Percentiles rank a stretch among this genome's conserved stretches.
Evolutionary conservation across 148 eudicot genomes (phyloP).

Genomic region (Rhododendron vialii): DNA sequence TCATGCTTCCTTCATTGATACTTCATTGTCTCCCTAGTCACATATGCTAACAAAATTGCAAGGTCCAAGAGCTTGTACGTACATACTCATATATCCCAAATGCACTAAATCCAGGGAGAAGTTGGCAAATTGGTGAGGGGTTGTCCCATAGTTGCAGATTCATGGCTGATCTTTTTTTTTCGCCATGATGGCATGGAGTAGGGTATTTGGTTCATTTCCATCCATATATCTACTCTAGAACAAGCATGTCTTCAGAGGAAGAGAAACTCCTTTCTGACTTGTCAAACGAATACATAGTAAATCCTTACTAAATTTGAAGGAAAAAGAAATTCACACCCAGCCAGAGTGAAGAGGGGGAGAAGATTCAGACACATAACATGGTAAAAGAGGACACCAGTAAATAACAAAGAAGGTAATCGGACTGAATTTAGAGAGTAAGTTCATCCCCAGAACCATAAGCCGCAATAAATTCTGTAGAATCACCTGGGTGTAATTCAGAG

Average conservation of each 20-base stretch:
- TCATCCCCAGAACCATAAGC: background rate
- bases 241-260: background rate
- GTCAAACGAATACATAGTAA: background rate
- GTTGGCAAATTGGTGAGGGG: background rate
- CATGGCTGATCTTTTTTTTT: background rate
- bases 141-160: background rate
- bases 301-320: background rate
- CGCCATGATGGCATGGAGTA: background rate
- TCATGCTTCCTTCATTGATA: too few species aligned
- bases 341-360: background rate
- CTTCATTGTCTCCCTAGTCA: background rate
- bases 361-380: background rate
- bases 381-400: background rate
- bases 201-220: background rate
- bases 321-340: background rate
- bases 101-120: background rate
- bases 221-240: background rate
- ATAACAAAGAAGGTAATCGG: background rate
- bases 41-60: background rate
- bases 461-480: background rate
- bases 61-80: background rate
- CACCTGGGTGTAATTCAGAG: slow-evolving; percentile 91
- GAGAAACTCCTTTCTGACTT: background rate
- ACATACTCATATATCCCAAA: background rate
- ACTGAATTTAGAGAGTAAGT: background rate